These are phyloP conservation scores for Fusarium sp. DNA, from an alignment of 2,329 filamentous ascomycete genomes.

Conservation along the genomic window DNA sequence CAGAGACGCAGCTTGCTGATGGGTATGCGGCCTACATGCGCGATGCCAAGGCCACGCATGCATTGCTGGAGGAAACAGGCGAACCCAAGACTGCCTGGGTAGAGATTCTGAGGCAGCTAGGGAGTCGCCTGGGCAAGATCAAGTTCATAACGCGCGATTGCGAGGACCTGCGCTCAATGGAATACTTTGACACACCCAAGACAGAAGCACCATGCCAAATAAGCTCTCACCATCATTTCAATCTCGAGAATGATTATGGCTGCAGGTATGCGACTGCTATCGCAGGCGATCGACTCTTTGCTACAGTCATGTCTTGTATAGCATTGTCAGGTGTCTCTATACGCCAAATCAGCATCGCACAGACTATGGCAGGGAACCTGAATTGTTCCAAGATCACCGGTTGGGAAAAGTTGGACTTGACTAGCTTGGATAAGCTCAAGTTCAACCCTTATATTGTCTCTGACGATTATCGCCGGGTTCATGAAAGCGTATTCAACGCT, in stretches of 20 bases:
- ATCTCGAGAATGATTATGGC: neutral
- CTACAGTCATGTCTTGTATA: neutral
- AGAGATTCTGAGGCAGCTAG: neutral
- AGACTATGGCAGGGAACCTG: neutral
- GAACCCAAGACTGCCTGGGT: neutral
- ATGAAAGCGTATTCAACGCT: neutral
- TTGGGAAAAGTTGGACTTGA: neutral
- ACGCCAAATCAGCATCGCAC: neutral
- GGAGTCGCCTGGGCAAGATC: neutral
- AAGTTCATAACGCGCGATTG: neutral
- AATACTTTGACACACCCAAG: neutral
- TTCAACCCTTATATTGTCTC: neutral
- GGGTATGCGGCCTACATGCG: constrained; percentile 5
- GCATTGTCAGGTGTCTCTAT: neutral
- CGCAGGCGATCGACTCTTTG: neutral
- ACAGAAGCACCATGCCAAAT: neutral
- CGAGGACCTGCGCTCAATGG: too few species aligned
- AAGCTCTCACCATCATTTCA: neutral
- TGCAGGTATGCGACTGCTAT: neutral
- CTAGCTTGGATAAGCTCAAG: neutral
- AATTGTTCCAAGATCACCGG: neutral
- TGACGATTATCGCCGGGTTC: neutral
- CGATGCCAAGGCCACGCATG: neutral
- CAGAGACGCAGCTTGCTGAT: constrained; percentile 2
- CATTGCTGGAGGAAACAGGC: neutral